Conservation (phyloP, 1,284 basidiomycete genomes). For the Microbotryum lychnidis-dioicae region DNA sequence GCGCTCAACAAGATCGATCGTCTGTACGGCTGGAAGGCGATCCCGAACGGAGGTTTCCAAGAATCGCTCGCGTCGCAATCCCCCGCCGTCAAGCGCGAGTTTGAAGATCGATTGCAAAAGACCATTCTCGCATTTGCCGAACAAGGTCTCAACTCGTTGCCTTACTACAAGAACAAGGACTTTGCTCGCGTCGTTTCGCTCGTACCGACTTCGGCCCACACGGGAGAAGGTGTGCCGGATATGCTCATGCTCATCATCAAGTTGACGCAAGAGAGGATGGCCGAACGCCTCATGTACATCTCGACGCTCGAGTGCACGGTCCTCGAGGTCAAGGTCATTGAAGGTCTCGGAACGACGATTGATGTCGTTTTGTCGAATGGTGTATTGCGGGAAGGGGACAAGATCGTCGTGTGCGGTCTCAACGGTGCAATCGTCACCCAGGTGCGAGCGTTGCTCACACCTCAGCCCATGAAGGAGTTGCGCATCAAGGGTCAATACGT, state of each 20-base stretch:
- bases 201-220: constrained; percentile 95
- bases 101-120: constrained; percentile 77
- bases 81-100: constrained; percentile 76
- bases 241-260: constrained; percentile 98
- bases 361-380: constrained; percentile 97
- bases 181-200: constrained; percentile 90
- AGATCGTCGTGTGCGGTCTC: constrained; percentile 91
- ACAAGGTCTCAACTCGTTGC: constrained; percentile 88
- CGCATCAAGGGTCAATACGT: constrained; percentile 97
- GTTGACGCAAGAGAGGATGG: constrained; percentile 97
- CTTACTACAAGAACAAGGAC: constrained; percentile 98
- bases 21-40: constrained; percentile 90
- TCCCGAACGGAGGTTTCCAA: constrained; percentile 83
- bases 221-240: constrained; percentile 98
- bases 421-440: constrained; percentile 98
- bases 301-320: constrained; percentile 99
- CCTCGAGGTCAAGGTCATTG: constrained; percentile 97
- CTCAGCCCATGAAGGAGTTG: constrained; percentile 90
- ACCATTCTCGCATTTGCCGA: constrained; percentile 91
- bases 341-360: constrained; percentile 96
- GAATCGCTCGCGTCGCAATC: constrained; percentile 84
- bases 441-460: constrained; percentile 86
- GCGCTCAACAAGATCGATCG: constrained; percentile 99
- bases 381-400: constrained; percentile 83
- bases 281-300: constrained; percentile 93